A percentile compares a stretch with the other conserved stretches of the same genome.
These are phyloP conservation scores for Sclerotinia minor DNA, from an alignment of 2,329 filamentous ascomycete species.

Conservation along the genomic window DNA sequence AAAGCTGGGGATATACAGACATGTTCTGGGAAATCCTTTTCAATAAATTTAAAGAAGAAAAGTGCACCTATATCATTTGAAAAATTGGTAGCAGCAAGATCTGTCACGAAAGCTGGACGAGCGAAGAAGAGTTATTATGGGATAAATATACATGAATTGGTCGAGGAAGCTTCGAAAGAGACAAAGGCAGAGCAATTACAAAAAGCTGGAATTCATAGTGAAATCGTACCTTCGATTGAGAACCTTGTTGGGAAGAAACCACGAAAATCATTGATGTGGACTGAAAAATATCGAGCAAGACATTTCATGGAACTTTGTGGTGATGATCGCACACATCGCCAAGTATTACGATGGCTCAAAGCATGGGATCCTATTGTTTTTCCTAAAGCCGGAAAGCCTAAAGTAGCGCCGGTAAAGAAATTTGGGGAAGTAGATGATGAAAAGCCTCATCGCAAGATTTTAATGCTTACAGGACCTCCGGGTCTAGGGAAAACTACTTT, in stretches of 20 bases:
- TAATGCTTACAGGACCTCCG: conserved; percentile 87
- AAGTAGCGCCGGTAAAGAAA: conserved; percentile 47
- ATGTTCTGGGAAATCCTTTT: conserved; percentile 53
- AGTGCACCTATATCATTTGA: conserved; percentile 58
- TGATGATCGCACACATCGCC: conserved; percentile 88
- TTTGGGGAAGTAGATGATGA: conserved; percentile 61
- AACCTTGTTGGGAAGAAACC: conserved; percentile 36
- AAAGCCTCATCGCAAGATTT: conserved; percentile 78
- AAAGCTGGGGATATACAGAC: conserved; percentile 36
- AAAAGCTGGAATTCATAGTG: conserved; percentile 46
- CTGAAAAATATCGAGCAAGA: conserved; percentile 91
- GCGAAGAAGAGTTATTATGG: conserved; percentile 83
- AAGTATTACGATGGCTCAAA: conserved; percentile 91
- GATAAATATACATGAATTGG: conserved; percentile 81
- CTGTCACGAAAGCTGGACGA: conserved; percentile 64
- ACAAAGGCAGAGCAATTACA: conserved; percentile 41
- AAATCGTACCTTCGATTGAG: conserved; percentile 47
- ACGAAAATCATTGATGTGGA: conserved; percentile 70
- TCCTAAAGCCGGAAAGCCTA: conserved; percentile 63
- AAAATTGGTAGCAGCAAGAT: conserved; percentile 66
- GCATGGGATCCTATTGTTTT: conserved; percentile 93
- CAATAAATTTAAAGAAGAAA: conserved; percentile 56
- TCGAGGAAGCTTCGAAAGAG: conserved; percentile 66
- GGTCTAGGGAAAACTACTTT: conserved; percentile 95
- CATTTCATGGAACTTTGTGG: conserved; percentile 93